Percentiles rank a stretch among this genome's conserved stretches.
Evolutionary conservation across 2,329 filamentous ascomycete genomes (phyloP).

Genomic region (Harringtonia aguacate): DNA sequence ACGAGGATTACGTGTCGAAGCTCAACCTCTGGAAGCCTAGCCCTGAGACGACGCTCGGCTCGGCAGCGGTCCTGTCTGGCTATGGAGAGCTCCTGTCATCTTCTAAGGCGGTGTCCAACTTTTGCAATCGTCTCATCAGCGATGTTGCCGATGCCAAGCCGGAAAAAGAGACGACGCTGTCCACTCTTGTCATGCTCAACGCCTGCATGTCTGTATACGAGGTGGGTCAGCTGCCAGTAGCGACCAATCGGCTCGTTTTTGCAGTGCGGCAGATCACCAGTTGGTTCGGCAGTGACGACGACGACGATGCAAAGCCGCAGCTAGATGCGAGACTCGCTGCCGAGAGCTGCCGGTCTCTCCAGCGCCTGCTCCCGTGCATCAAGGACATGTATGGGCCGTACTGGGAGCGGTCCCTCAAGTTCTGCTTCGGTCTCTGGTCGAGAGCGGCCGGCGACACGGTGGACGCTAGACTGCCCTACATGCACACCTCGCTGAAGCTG

Average conservation of each 20-base stretch:
- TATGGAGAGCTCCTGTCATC: conserved; percentile 37
- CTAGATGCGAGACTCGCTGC: conserved; percentile 33
- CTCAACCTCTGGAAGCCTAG: conserved; percentile 35
- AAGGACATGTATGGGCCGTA: conserved; percentile 79
- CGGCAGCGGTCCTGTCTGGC: conserved; percentile 39
- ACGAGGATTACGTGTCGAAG: conserved; percentile 37
- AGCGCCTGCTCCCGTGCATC: conserved; percentile 59
- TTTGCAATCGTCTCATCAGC: conserved; percentile 50
- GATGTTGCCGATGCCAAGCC: conserved; percentile 42
- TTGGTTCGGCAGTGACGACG: conserved; percentile 39
- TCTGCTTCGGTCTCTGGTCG: conserved; percentile 48
- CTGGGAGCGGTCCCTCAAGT: conserved; percentile 59
- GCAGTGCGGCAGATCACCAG: conserved; percentile 67
- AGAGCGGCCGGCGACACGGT: conserved; percentile 28
- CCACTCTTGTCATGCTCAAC: conserved; percentile 42
- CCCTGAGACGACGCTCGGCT: conserved; percentile 34
- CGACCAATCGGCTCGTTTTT: conserved; percentile 66
- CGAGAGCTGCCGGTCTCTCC: conserved; percentile 45
- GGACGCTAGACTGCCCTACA: conserved; percentile 45
- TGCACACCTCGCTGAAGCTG: conserved; percentile 65
- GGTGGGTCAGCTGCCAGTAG: conserved; percentile 40
- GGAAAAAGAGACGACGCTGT: conserved; percentile 31
- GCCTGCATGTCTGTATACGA: conserved; percentile 41
- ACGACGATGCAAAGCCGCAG: not conserved
- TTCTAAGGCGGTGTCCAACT: conserved; percentile 37